Percentiles rank a stretch among this genome's conserved stretches.
phyloP scores from a whole-genome alignment of 1,284 basidiomycete species.

The Cryptococcus sp. region DNA sequence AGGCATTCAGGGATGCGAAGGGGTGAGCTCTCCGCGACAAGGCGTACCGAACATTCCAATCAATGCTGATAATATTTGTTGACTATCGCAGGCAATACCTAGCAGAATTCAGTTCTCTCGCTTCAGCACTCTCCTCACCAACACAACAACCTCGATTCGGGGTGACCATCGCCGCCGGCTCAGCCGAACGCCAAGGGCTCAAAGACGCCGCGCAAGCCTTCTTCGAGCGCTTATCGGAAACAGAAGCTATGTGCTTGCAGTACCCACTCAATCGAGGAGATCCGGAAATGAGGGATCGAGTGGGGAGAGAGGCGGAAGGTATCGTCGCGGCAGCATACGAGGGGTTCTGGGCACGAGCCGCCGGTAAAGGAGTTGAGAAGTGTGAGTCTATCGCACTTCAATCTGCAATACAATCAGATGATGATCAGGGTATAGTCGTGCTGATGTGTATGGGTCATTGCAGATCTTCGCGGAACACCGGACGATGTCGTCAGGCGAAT shows the following conservation, averaged over 20 bases:
- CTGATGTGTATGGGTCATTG: too few relatives aligned
- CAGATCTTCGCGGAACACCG: constrained; percentile 43
- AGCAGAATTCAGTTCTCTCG: constrained; percentile 41
- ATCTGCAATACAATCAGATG: too few relatives aligned
- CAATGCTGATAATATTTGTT: not conserved
- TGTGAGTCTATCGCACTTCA: constrained; percentile 31
- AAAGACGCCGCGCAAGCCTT: constrained; percentile 51
- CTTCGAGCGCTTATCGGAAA: constrained; percentile 47
- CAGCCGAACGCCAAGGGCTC: constrained; percentile 42
- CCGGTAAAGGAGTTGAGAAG: constrained; percentile 43
- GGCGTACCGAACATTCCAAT: not conserved
- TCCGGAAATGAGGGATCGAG: constrained; percentile 48
- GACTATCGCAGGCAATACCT: constrained; percentile 37
- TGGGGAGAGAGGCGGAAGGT: constrained; percentile 44
- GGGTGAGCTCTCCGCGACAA: constrained; percentile 16
- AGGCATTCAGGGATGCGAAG: constrained; percentile 50
- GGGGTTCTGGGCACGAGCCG: constrained; percentile 33
- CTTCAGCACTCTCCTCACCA: constrained; percentile 32
- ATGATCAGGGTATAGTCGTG: too few relatives aligned
- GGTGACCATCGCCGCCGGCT: constrained; percentile 21
- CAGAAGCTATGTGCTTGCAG: constrained; percentile 40
- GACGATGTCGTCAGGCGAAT: constrained; percentile 41
- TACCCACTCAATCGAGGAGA: constrained; percentile 44
- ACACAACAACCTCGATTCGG: constrained; percentile 36
- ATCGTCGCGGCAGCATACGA: constrained; percentile 39